Evolutionary conservation across 345 rosid species (phyloP).

Genomic region (Linum trigynum): DNA sequence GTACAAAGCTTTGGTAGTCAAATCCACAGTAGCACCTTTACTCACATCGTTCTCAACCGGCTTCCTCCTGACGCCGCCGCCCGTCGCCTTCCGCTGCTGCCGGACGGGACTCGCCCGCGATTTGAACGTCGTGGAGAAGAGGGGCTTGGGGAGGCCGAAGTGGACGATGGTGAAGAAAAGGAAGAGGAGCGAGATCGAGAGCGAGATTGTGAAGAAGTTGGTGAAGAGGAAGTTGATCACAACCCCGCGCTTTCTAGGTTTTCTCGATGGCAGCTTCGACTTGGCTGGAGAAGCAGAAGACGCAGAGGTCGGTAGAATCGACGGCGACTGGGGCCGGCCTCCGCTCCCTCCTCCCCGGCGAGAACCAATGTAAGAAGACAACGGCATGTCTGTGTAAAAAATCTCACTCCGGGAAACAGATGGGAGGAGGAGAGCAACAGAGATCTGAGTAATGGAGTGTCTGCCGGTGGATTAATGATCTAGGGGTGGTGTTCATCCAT

Average conservation of each 20-base stretch:
- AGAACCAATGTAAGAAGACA: constrained; percentile 49
- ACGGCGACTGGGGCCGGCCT: constrained; percentile 34
- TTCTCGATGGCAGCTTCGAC: constrained; percentile 52
- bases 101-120: constrained; percentile 25
- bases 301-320: constrained; percentile 35
- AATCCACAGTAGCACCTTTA: constrained; percentile 52
- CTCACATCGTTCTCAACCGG: constrained; percentile 9
- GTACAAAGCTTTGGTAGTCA: constrained; percentile 76
- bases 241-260: constrained; percentile 50
- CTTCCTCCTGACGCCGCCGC: not conserved
- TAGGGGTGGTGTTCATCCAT: constrained; percentile 1
- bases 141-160: constrained; percentile 66
- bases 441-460: not conserved
- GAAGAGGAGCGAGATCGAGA: constrained; percentile 55
- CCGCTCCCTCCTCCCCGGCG: constrained; percentile 43
- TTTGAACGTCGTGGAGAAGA: constrained; percentile 42
- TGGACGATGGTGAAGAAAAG: constrained; percentile 58
- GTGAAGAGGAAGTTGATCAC: constrained; percentile 56
- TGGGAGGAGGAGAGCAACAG: not conserved
- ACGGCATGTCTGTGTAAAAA: constrained; percentile 35
- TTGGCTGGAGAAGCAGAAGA: constrained; percentile 24
- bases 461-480: constrained; percentile 13
- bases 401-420: not conserved
- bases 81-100: constrained; percentile 26
- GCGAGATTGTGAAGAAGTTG: constrained; percentile 69